Evolutionary conservation across 768 basidiomycete genomes (phyloP).

Genomic region (Pisolithus marmoratus): DNA sequence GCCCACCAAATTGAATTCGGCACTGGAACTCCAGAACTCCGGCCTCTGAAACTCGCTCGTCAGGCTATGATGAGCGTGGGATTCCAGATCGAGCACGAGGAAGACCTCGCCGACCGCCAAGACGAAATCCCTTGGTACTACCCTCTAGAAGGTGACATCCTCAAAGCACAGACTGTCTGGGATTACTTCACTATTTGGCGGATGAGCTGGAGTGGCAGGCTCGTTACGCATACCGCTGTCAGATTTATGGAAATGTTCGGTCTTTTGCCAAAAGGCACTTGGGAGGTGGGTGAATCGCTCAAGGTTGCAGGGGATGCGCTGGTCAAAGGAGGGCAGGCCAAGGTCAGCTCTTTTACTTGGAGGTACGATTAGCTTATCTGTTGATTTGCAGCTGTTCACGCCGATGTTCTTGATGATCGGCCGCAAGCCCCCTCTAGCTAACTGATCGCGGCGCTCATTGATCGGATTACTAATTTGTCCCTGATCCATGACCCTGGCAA

Average conservation of each 20-base stretch:
- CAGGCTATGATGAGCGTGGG: conserved; percentile 79
- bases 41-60: conserved; percentile 62
- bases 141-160: conserved; percentile 89
- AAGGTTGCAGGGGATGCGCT: conserved; percentile 74
- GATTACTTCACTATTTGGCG: conserved; percentile 87
- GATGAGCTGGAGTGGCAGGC: conserved; percentile 80
- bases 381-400: conserved; percentile 61
- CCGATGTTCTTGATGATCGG: conserved; percentile 79
- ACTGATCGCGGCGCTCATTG: not conserved
- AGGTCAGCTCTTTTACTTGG: conserved; percentile 41
- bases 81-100: conserved; percentile 83
- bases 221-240: conserved; percentile 78
- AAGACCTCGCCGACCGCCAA: conserved; percentile 84
- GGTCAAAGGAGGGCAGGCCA: conserved; percentile 79
- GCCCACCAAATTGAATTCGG: conserved; percentile 92
- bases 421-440: conserved; percentile 39
- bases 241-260: conserved; percentile 73
- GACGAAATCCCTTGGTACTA: conserved; percentile 91
- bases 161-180: conserved; percentile 91
- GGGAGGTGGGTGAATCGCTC: conserved; percentile 81
- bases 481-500: not conserved
- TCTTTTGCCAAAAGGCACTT: conserved; percentile 88
- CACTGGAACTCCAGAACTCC: conserved; percentile 98
- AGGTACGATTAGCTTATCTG: not conserved
- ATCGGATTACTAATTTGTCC: not conserved